Base-by-base conservation (phyloP, 2,329 filamentous ascomycete genomes). In the Ceratocystis albifundus region DNA sequence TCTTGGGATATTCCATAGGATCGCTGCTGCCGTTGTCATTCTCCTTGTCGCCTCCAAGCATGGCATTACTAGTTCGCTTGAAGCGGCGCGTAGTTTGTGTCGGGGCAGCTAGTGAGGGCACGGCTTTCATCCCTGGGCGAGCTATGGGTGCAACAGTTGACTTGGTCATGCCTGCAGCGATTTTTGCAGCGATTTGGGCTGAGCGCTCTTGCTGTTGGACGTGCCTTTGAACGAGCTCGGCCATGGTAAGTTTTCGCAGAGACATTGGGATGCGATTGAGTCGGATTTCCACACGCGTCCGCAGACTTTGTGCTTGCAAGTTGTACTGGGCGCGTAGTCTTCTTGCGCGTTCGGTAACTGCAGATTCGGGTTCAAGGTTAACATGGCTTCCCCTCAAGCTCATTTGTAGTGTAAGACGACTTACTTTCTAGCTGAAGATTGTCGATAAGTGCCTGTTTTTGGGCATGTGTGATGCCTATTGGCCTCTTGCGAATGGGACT, bases 271-370 rank as follows among this genome's bases (percentile, higher is more conserved):
- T 94, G 65, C 94, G 87, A 74, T 96, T 96, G 74, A 97, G 83
- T 76, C 94, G 89, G 77, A 96, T 88, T 75, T 96, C 92, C 64
- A 99, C 87, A 69, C 93, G 87, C 68, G 90, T 87, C 69, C 88
- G 84, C 48, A 97, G 82, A 69, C 89, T 89, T 74, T 93, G 88
- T 25, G 91, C 89, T 75, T 96, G 92, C 8, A 95, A 82, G 68
- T 88, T 87, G 77, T 95, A 96, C 74, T 96, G 91, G 5, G 92
- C 88, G 71, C 92, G 85, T 69, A 97, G 80, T 75, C 93, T 91
- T 71, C 93, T 85, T 69, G 90, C 89, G 74, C 92, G 85, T 77
- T 95, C 89, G 20, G 89, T 91, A 70, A 96, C 91, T 96, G 25
- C 48, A 7, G 25, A 20, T 30, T 20, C 30, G 61, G 4, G 5